Conservation (phyloP, 768 basidiomycete genomes). For the Lepiota subincarnata region DNA sequence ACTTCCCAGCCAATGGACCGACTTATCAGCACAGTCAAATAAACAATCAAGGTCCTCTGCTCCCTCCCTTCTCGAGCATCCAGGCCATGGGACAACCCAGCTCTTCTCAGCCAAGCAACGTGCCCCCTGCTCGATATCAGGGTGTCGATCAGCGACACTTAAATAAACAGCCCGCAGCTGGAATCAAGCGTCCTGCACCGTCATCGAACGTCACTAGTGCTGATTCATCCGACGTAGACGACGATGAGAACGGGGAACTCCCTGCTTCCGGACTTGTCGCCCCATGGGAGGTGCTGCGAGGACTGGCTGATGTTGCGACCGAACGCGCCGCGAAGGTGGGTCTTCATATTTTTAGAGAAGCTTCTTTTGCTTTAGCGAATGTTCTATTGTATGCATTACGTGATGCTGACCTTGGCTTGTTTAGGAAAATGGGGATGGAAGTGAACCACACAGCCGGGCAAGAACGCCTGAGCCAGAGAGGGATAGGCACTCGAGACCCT, state of each 20-base stretch:
- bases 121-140: conserved; percentile 61
- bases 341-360: conserved; percentile 10
- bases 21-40: conserved; percentile 27
- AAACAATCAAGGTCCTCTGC: conserved; percentile 43
- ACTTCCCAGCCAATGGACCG: conserved; percentile 33
- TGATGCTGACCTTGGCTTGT: conserved; percentile 4
- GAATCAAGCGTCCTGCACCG: conserved; percentile 58
- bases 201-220: conserved; percentile 71
- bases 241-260: conserved; percentile 75
- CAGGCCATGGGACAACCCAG: conserved; percentile 49
- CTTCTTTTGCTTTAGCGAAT: conserved; percentile 4
- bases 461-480: conserved; percentile 69
- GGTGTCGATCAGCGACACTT: conserved; percentile 29
- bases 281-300: conserved; percentile 82
- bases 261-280: conserved; percentile 81
- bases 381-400: conserved; percentile 13
- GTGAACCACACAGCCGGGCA: conserved; percentile 72
- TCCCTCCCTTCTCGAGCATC: conserved; percentile 72
- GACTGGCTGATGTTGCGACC: conserved; percentile 77
- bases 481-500: conserved; percentile 52
- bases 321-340: conserved; percentile 73
- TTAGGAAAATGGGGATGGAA: conserved; percentile 74
- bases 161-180: conserved; percentile 30
- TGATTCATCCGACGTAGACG: conserved; percentile 82
- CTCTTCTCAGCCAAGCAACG: conserved; percentile 39